Conservation (phyloP, 345 rosid species). For the Euphorbia tirucalli region DNA sequence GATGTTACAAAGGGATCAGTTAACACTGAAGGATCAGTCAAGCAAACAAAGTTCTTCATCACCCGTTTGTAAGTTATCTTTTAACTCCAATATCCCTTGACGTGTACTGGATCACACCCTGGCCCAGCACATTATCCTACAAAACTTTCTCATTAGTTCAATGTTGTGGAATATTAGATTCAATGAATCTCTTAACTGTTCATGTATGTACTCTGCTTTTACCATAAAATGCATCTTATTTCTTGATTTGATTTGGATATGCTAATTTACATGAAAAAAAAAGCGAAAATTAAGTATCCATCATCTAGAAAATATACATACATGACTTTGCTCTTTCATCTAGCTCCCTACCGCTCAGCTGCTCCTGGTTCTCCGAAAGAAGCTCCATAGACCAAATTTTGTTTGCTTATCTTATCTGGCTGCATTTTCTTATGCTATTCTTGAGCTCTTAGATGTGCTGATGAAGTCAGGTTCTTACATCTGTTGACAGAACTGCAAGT, state of each 20-base stretch:
- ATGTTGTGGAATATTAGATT: slow-evolving; percentile 4
- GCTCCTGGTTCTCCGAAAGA: not conserved
- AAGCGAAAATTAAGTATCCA: not conserved
- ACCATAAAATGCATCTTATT: not conserved
- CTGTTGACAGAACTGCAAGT: not conserved
- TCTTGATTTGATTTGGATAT: not conserved
- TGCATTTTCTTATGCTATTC: not conserved
- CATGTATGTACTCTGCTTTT: not conserved
- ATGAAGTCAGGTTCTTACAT: slow-evolving; percentile 1
- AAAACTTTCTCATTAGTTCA: not conserved
- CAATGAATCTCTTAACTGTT: slow-evolving; percentile 2
- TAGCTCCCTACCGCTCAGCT: not conserved
- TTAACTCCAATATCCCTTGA: not conserved
- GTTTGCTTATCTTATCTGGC: not conserved
- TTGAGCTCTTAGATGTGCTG: not conserved
- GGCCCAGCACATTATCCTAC: not conserved
- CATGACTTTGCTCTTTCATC: not conserved
- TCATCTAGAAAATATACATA: not conserved
- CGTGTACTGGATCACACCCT: not conserved
- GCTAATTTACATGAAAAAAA: not conserved
- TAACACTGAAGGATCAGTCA: slow-evolving; percentile 66
- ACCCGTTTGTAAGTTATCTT: slow-evolving; percentile 61
- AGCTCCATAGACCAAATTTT: not conserved
- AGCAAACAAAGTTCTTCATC: slow-evolving; percentile 72
- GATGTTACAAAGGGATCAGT: slow-evolving; percentile 87